A percentile compares a stretch with the other conserved stretches of the same genome.
phyloP scores from a whole-genome alignment of 2,329 filamentous ascomycete species.

The Monosporascus sp. region DNA sequence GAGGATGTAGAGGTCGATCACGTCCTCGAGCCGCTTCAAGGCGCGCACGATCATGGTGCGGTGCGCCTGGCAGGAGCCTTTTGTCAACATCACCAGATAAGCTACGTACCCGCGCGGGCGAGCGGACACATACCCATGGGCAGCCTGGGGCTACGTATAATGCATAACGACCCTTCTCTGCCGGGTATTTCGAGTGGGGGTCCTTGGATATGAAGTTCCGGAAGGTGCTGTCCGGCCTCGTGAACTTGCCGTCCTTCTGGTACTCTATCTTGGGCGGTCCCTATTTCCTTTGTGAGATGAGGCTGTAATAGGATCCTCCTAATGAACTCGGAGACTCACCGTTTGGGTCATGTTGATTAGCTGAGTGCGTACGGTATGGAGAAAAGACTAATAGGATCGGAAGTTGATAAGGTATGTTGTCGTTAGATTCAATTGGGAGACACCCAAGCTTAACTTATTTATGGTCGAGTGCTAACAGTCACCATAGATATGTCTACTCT shows the following conservation, averaged over 20 bases:
- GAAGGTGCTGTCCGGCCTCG: constrained; percentile 48
- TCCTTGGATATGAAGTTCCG: constrained; percentile 50
- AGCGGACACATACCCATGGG: constrained; percentile 50
- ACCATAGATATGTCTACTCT: too few species aligned
- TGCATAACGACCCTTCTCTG: constrained; percentile 55
- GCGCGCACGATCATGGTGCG: constrained; percentile 67
- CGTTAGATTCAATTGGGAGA: too few species aligned
- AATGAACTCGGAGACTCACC: not conserved
- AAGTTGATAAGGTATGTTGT: too few species aligned
- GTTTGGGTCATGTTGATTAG: not conserved
- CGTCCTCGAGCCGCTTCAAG: constrained; percentile 67
- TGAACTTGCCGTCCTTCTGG: constrained; percentile 44
- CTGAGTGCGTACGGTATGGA: not conserved
- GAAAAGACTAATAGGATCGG: not conserved
- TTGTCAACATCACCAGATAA: too few species aligned
- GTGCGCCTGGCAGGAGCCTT: constrained; percentile 47
- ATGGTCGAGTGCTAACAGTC: too few species aligned
- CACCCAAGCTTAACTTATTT: too few species aligned
- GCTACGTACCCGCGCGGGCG: not conserved
- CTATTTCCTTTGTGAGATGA: too few species aligned
- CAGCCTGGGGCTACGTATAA: constrained; percentile 57
- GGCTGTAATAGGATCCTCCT: not conserved
- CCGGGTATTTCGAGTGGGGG: constrained; percentile 46
- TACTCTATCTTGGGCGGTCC: constrained; percentile 18
- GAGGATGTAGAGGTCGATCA: constrained; percentile 63